A percentile compares a stretch with the other conserved stretches of the same genome.
phyloP scores from a whole-genome alignment of 2,329 filamentous ascomycete species.

The Hymenotorrendiella dingleyae region DNA sequence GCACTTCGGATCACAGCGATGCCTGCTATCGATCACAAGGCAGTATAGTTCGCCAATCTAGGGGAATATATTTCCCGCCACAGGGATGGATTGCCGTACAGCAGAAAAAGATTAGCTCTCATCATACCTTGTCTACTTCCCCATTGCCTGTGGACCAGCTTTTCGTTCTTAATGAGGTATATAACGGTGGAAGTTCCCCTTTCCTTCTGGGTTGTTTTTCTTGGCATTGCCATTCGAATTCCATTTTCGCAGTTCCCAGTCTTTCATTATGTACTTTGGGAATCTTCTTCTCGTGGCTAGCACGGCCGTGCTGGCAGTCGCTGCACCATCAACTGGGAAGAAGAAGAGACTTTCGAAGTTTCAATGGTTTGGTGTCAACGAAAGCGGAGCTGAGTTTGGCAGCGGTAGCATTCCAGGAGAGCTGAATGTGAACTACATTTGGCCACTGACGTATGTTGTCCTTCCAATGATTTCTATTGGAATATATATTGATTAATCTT shows the following conservation, averaged over 20 bases:
- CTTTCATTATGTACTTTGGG: slow-evolving; percentile 17
- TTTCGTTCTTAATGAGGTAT: not conserved
- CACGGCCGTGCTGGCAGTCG: slow-evolving; percentile 18
- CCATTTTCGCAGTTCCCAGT: not conserved
- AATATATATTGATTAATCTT: not conserved
- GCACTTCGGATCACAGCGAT: too few species aligned
- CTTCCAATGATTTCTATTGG: not conserved
- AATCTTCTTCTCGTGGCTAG: slow-evolving; percentile 15
- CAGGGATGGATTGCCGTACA: too few species aligned
- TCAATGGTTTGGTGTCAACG: slow-evolving; percentile 22
- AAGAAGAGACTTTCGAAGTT: slow-evolving; percentile 19
- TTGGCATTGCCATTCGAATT: not conserved
- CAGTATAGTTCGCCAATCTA: too few species aligned
- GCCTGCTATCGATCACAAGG: too few species aligned
- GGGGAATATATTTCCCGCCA: too few species aligned
- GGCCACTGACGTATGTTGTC: slow-evolving; percentile 41
- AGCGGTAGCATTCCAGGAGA: slow-evolving; percentile 47
- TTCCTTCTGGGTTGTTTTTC: not conserved
- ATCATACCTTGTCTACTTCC: not conserved
- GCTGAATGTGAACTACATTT: slow-evolving; percentile 49
- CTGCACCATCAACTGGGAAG: slow-evolving; percentile 18
- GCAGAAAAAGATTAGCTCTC: too few species aligned
- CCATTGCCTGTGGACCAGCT: not conserved
- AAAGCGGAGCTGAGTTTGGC: slow-evolving; percentile 60
- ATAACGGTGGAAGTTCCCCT: not conserved